These are phyloP conservation scores for Aurantiochytrium sp. DNA, from an alignment of 108 stramenopile species.

Conservation along the genomic window DNA sequence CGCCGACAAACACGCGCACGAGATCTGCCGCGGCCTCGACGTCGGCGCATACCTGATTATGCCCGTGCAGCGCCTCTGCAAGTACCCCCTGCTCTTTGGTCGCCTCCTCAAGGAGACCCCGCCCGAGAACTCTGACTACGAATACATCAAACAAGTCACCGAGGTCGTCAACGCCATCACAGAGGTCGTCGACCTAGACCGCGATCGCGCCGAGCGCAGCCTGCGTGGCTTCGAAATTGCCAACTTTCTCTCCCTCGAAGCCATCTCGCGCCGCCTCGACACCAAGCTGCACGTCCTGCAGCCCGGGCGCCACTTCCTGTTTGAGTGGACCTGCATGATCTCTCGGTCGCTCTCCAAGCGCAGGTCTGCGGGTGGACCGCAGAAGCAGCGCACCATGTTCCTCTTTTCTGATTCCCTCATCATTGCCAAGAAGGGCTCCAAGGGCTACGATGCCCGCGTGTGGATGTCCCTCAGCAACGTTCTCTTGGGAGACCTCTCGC, in stretches of 20 bases:
- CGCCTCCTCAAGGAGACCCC: neutral
- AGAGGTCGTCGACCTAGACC: conserved; percentile 1
- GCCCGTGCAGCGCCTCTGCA: conserved; percentile 30
- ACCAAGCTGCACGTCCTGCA: neutral
- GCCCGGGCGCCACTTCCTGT: neutral
- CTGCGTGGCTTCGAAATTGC: conserved; percentile 19
- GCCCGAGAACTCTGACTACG: neutral
- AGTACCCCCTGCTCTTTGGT: conserved; percentile 14
- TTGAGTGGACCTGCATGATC: conserved; percentile 4
- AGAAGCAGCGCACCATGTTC: neutral
- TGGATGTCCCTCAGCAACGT: neutral
- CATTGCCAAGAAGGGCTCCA: conserved; percentile 9
- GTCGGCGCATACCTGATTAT: conserved; percentile 13
- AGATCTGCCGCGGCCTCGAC: neutral
- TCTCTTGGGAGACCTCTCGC: neutral
- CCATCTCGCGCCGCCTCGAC: neutral
- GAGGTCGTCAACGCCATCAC: conserved; percentile 4
- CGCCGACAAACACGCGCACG: neutral
- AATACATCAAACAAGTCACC: conserved; percentile 21
- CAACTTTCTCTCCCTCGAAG: neutral
- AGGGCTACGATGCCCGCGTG: neutral
- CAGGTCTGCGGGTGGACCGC: neutral
- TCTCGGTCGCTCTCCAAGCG: neutral
- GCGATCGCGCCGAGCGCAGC: neutral
- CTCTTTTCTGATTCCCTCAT: conserved; percentile 16